Percentiles rank a stretch among this genome's conserved stretches.
phyloP scores from a whole-genome alignment of 768 basidiomycete species.

The Cystoderma amianthinum region DNA sequence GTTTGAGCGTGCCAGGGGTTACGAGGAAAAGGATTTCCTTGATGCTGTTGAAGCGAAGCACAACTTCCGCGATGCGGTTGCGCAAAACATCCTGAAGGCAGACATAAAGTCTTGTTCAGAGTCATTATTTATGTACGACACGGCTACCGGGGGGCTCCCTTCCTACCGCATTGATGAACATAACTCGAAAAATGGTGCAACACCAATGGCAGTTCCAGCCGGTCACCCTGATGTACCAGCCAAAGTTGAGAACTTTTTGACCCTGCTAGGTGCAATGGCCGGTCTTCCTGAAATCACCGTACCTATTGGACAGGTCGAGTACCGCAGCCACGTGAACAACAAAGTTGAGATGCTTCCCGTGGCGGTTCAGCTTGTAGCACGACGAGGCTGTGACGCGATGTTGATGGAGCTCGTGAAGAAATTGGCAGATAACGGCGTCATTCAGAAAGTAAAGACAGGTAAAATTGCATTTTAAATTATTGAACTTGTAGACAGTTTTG shows the following conservation, averaged over 20 bases:
- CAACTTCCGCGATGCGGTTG: conserved; percentile 15
- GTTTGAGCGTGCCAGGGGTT: conserved; percentile 18
- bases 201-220: conserved; percentile 17
- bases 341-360: conserved; percentile 27
- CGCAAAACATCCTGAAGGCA: conserved; percentile 18
- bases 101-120: conserved; percentile 24
- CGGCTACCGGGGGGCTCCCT: conserved; percentile 23
- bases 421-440: conserved; percentile 17
- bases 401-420: conserved; percentile 22
- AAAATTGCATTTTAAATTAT: conserved; percentile 10
- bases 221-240: conserved; percentile 8
- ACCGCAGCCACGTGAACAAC: conserved; percentile 24
- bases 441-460: conserved; percentile 17
- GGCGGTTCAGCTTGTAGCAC: conserved; percentile 25
- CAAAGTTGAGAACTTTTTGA: conserved; percentile 18
- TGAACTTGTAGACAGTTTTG: no score
- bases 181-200: conserved; percentile 21
- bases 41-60: conserved; percentile 17
- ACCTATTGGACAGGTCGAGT: conserved; percentile 27
- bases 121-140: conserved; percentile 28
- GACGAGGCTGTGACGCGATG: conserved; percentile 26
- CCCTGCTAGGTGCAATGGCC: conserved; percentile 28
- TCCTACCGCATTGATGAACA: conserved; percentile 27
- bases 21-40: conserved; percentile 17
- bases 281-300: conserved; percentile 28